These are phyloP conservation scores for Chenopodium suecicum DNA, from an alignment of 148 eudicot genomes.

Conservation along the genomic window DNA sequence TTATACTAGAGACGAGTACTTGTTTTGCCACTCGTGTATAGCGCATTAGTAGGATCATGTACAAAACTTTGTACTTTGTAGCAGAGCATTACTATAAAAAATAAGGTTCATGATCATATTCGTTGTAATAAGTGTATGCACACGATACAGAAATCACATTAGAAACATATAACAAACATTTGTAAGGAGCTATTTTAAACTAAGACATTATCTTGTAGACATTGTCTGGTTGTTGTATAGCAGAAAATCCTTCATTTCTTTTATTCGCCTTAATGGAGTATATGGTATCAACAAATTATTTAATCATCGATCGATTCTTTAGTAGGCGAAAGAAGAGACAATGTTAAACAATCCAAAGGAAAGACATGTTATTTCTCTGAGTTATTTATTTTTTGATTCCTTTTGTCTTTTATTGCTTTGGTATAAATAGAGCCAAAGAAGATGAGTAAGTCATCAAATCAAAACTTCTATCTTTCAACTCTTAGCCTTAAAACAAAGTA, in stretches of 20 bases:
- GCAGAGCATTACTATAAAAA: not conserved
- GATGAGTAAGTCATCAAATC: not conserved
- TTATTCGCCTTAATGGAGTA: not conserved
- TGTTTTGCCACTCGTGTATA: not conserved
- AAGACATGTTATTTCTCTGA: not conserved
- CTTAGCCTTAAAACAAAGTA: not conserved
- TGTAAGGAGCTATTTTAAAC: not conserved
- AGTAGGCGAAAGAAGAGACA: not conserved
- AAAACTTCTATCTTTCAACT: not conserved
- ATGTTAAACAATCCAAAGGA: not conserved
- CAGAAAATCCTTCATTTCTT: not conserved
- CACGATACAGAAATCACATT: not conserved
- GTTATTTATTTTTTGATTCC: conserved; percentile 3
- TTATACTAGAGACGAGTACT: not conserved
- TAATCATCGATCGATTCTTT: not conserved
- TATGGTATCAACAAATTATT: not conserved
- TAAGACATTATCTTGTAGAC: not conserved
- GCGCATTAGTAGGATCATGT: not conserved
- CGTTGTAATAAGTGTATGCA: not conserved
- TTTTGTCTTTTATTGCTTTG: conserved; percentile 1
- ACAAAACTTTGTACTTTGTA: too few species aligned
- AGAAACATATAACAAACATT: not conserved
- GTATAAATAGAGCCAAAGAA: not conserved
- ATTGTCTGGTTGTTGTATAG: not conserved
- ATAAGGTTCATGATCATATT: not conserved